These are phyloP conservation scores for Infundibulicybe gibba DNA, from an alignment of 768 basidiomycete species.

Conservation along the genomic window DNA sequence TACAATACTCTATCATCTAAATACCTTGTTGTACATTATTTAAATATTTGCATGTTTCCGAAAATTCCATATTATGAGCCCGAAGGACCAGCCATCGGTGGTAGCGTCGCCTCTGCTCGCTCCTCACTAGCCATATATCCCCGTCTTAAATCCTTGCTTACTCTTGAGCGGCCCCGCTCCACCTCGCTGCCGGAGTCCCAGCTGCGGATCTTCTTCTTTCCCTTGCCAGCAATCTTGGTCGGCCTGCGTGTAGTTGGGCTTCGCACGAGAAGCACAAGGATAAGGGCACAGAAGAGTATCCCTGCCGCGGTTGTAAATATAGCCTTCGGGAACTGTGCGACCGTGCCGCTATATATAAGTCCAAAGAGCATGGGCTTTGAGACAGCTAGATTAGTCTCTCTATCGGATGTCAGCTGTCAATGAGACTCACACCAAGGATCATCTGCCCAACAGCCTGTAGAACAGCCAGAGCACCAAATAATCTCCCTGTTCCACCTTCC, in stretches of 20 bases:
- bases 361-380: conserved; percentile 69
- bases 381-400: conserved; percentile 1
- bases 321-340: conserved; percentile 64
- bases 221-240: conserved; percentile 12
- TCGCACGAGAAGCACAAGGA: conserved; percentile 33
- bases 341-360: conserved; percentile 64
- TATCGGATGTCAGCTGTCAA: background rate
- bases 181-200: conserved; percentile 13
- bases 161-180: conserved; percentile 42
- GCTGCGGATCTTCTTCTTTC: conserved; percentile 7
- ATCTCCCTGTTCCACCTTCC: conserved; percentile 39
- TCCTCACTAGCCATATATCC: conserved; percentile 9
- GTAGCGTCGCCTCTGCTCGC: too few species aligned
- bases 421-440: conserved; percentile 47
- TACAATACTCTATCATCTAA: too few species aligned
- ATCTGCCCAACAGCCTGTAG: conserved; percentile 68
- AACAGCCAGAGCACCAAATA: conserved; percentile 73
- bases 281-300: conserved; percentile 39
- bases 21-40: too few species aligned
- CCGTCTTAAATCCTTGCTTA: conserved; percentile 44
- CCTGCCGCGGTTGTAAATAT: conserved; percentile 59
- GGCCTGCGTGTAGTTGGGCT: conserved; percentile 28
- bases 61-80: too few species aligned
- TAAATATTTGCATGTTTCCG: too few species aligned
- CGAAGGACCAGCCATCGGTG: too few species aligned